Conservation (phyloP, 768 basidiomycete species). For the Suillus decipiens region DNA sequence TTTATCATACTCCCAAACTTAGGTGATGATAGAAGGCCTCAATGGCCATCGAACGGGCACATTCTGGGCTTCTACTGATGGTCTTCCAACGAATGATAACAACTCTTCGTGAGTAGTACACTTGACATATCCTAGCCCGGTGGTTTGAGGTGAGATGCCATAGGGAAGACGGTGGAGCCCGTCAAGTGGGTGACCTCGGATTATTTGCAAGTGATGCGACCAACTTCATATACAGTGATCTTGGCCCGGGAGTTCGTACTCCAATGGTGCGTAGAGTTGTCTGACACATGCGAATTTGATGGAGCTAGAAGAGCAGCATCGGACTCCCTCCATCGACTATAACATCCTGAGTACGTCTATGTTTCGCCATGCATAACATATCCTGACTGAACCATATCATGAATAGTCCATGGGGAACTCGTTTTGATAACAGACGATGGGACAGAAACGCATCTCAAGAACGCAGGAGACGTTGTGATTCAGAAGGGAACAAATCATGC, state of each 20-base stretch:
- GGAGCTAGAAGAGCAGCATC: slow-evolving; percentile 14
- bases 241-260: slow-evolving; percentile 51
- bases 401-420: slow-evolving; percentile 54
- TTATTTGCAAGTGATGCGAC: slow-evolving; percentile 45
- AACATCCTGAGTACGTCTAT: slow-evolving; percentile 54
- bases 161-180: slow-evolving; percentile 54
- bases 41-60: slow-evolving; percentile 21
- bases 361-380: background rate
- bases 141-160: background rate
- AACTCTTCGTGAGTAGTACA: slow-evolving; percentile 42
- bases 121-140: background rate
- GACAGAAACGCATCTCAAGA: slow-evolving; percentile 49
- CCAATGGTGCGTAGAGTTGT: slow-evolving; percentile 44
- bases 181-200: slow-evolving; percentile 44
- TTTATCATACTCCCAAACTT: background rate
- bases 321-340: slow-evolving; percentile 61
- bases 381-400: background rate
- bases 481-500: slow-evolving; percentile 62
- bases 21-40: background rate
- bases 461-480: slow-evolving; percentile 57
- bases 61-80: slow-evolving; percentile 53
- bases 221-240: slow-evolving; percentile 52
- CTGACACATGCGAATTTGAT: slow-evolving; percentile 3
- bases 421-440: slow-evolving; percentile 60
- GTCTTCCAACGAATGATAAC: slow-evolving; percentile 56